Conservation (phyloP, 2,329 filamentous ascomycete species). For the Penicillium griseofulvum region DNA sequence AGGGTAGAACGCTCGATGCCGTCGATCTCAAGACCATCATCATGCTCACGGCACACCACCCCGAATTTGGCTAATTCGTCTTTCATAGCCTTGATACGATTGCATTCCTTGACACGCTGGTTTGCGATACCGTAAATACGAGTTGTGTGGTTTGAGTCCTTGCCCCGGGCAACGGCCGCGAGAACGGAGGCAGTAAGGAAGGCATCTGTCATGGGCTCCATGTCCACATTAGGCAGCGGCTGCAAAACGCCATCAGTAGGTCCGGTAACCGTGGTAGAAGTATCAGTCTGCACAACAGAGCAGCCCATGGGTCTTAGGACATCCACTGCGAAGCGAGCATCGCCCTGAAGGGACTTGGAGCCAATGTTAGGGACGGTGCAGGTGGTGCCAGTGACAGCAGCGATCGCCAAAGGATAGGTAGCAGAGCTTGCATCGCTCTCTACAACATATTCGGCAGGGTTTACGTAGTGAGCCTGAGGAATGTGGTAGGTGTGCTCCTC, state of each 20-base stretch:
- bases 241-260: slow-evolving; percentile 71
- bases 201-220: slow-evolving; percentile 99
- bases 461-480: slow-evolving; percentile 77
- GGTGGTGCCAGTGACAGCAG: slow-evolving; percentile 91
- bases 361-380: slow-evolving; percentile 97
- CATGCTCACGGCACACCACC: slow-evolving; percentile 78
- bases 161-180: slow-evolving; percentile 79
- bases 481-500: slow-evolving; percentile 94
- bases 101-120: slow-evolving; percentile 96
- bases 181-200: slow-evolving; percentile 94
- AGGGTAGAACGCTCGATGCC: slow-evolving; percentile 54
- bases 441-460: slow-evolving; percentile 80
- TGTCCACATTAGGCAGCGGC: slow-evolving; percentile 80
- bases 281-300: slow-evolving; percentile 75
- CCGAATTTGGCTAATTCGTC: slow-evolving; percentile 93
- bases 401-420: slow-evolving; percentile 90
- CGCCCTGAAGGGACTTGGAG: slow-evolving; percentile 84
- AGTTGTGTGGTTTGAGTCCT: slow-evolving; percentile 61
- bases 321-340: slow-evolving; percentile 89
- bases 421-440: slow-evolving; percentile 98
- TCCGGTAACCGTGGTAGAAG: slow-evolving; percentile 88
- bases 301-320: slow-evolving; percentile 93
- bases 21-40: slow-evolving; percentile 80
- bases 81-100: slow-evolving; percentile 93
- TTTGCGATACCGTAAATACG: slow-evolving; percentile 93